Evolutionary conservation across 139 green algal species (phyloP), one percentile per base, ranked within the genome.

Genomic region (Closterium sp.): DNA sequence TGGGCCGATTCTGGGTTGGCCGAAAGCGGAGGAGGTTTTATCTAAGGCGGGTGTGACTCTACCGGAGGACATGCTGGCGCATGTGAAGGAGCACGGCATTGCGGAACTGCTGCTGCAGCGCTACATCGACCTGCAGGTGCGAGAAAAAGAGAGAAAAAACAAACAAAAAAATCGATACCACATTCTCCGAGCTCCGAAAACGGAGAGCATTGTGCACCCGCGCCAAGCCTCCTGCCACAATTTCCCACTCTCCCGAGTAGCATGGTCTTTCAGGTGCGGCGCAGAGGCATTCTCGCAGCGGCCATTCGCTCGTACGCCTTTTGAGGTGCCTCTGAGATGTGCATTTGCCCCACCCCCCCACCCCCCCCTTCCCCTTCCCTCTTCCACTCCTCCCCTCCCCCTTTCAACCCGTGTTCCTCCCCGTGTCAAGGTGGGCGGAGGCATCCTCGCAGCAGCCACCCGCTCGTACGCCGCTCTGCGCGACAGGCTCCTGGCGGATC

Each of bases 401-500:
- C 3, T 88, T 7, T 33, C 31, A 66, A 43, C 23, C 5, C 33
- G 4, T 19, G 35, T 34, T 91, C 64, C 64, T 9, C 38, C 38
- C 38, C 55, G 16, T 19, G 55, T 76, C 43, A 16, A 91, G 69
- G 66, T 86, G 8, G 31, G 32, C 28, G 34, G 25, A 35, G 90
- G 89, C 83, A n/a, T 85, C 83, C 69, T 90, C 32, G 64, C 83
- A 64, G 25, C 89, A 16, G 89, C 89, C 25, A 33, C 88, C 3
- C 31, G 33, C 88, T 25, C 88, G 34, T 34, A 19, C 84, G 69
- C 32, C n/a, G 30, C 0, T 9, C 21, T 89, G 28, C 89, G 69
- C 16, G 19, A 94, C 66, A 43, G 92, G 8, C 30, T 94, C 76
- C 31, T 94, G 21, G 91, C 84, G 21, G 92, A 94, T 84, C 32